phyloP scores from a whole-genome alignment of 306 rosid genomes.

The Carpinus fangiana region DNA sequence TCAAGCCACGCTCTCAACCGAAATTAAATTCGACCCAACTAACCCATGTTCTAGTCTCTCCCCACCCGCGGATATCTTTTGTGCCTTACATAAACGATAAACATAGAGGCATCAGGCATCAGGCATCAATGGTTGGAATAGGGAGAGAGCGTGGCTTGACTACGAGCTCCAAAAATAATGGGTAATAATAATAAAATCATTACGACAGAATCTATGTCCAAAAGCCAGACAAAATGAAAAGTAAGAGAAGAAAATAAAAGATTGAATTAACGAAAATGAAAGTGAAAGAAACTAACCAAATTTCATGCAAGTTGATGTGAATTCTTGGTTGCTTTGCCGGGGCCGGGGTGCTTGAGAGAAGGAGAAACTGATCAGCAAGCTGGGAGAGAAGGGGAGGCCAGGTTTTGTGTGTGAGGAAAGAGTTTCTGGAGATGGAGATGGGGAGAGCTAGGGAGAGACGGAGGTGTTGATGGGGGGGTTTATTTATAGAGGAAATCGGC shows the following conservation, averaged over 20 bases:
- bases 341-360: not conserved
- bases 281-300: not conserved
- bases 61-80: too few species aligned
- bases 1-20: too few species aligned
- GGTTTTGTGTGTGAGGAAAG: not conserved
- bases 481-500: constrained; percentile 61
- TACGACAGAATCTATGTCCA: not conserved
- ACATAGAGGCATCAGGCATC: too few species aligned
- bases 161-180: not conserved
- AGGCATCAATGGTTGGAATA: too few species aligned
- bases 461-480: constrained; percentile 3
- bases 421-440: not conserved
- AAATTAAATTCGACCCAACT: too few species aligned
- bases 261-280: not conserved
- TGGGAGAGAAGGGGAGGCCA: not conserved
- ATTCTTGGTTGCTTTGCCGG: not conserved
- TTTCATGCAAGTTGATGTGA: not conserved
- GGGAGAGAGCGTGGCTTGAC: too few species aligned
- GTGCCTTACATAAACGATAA: too few species aligned
- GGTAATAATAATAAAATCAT: not conserved
- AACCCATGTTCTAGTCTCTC: too few species aligned
- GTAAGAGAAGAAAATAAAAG: not conserved
- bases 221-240: not conserved
- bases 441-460: not conserved
- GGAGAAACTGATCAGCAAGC: not conserved